Conservation (phyloP, 1,284 basidiomycete species). For the Tremellales sp. region DNA sequence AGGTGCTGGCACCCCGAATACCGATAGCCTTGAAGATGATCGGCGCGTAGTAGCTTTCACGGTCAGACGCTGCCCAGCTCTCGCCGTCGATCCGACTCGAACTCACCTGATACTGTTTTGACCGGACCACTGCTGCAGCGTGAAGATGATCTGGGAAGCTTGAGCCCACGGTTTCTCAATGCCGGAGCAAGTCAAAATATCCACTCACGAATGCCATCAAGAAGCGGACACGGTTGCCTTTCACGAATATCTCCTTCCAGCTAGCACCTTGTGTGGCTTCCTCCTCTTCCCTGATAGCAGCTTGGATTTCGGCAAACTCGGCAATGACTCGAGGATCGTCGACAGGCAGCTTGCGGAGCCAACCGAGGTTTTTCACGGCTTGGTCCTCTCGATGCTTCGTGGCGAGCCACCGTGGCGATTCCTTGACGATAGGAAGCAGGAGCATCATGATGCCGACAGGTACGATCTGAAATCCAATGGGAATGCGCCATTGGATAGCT, state of each 20-base stretch:
- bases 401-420: constrained; percentile 57
- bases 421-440: constrained; percentile 61
- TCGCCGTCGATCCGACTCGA: neutral
- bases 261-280: constrained; percentile 35
- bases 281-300: constrained; percentile 54
- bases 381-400: constrained; percentile 54
- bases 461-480: constrained; percentile 48
- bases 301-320: constrained; percentile 56
- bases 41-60: constrained; percentile 62
- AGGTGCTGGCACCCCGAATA: constrained; percentile 53
- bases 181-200: constrained; percentile 61
- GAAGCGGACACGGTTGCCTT: constrained; percentile 68
- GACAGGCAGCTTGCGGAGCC: constrained; percentile 57
- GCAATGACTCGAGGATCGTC: constrained; percentile 54
- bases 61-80: neutral
- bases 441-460: constrained; percentile 68
- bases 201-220: constrained; percentile 56
- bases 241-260: constrained; percentile 61
- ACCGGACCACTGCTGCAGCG: constrained; percentile 64
- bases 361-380: constrained; percentile 53
- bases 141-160: no score
- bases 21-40: constrained; percentile 53
- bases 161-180: no score
- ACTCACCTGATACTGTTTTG: constrained; percentile 45
- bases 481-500: constrained; percentile 26